These are phyloP conservation scores for Spongispora temasekensis DNA, from an alignment of 1,284 basidiomycete species.

Conservation along the genomic window DNA sequence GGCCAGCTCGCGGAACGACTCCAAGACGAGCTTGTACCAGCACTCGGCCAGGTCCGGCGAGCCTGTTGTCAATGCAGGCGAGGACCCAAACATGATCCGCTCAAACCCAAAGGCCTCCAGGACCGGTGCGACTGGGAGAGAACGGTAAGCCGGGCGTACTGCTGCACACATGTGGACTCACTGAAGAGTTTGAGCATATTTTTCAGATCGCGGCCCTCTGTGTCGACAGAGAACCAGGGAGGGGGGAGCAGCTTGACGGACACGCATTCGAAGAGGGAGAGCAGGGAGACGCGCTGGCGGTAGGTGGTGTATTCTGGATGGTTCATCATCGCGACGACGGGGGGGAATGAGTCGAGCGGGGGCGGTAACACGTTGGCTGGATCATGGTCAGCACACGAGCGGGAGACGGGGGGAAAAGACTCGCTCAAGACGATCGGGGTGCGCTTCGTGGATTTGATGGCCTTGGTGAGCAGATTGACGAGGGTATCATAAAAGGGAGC, in stretches of 20 bases:
- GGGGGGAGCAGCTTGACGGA: conserved; percentile 83
- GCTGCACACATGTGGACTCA: conserved; percentile 46
- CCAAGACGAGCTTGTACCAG: conserved; percentile 85
- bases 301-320: conserved; percentile 74
- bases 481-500: conserved; percentile 64
- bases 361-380: conserved; percentile 84
- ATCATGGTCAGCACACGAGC: conserved; percentile 12
- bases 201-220: conserved; percentile 61
- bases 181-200: conserved; percentile 86
- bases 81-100: conserved; percentile 62
- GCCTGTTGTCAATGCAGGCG: conserved; percentile 48
- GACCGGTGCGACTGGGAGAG: conserved; percentile 69
- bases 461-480: conserved; percentile 72
- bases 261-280: conserved; percentile 76
- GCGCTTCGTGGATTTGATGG: conserved; percentile 44
- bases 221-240: conserved; percentile 52
- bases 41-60: conserved; percentile 55
- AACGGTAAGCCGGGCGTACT: conserved; percentile 4
- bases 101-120: conserved; percentile 67
- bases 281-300: conserved; percentile 70
- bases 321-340: conserved; percentile 76
- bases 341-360: conserved; percentile 70
- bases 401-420: not conserved
- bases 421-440: conserved; percentile 32
- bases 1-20: conserved; percentile 80